Evolutionary conservation across 2,329 filamentous ascomycete genomes (phyloP).

Genomic region (Cercospora beticola): DNA sequence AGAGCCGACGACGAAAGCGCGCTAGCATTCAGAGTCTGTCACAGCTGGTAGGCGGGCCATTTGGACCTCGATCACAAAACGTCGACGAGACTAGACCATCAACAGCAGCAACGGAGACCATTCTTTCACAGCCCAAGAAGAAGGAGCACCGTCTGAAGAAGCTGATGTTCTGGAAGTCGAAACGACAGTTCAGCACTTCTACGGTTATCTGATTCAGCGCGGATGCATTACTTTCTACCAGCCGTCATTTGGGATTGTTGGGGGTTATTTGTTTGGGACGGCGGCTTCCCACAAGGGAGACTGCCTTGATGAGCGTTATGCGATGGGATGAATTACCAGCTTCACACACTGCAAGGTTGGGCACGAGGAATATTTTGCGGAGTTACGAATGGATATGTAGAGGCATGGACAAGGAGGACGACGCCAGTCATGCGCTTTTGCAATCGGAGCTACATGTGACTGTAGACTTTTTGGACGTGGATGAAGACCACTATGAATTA

Average conservation of each 20-base stretch:
- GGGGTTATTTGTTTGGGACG: neutral
- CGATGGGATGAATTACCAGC: constrained; percentile 16
- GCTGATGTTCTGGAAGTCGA: constrained; percentile 76
- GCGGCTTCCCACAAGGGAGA: neutral
- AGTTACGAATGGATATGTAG: constrained; percentile 21
- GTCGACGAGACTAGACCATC: constrained; percentile 39
- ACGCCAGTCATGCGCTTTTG: constrained; percentile 14
- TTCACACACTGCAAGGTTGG: constrained; percentile 18
- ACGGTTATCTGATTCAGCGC: constrained; percentile 16
- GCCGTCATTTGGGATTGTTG: neutral
- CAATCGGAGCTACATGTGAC: constrained; percentile 2
- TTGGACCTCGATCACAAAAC: constrained; percentile 47
- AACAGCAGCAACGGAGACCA: constrained; percentile 56
- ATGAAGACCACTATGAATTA: constrained; percentile 10
- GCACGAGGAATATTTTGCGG: constrained; percentile 16
- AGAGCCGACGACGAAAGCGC: constrained; percentile 64
- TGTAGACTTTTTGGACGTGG: constrained; percentile 2
- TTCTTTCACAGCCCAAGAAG: constrained; percentile 64
- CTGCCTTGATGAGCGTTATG: neutral
- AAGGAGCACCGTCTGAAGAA: constrained; percentile 70
- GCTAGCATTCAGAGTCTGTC: constrained; percentile 76
- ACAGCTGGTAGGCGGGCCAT: constrained; percentile 71
- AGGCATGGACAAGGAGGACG: constrained; percentile 10
- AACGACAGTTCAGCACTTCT: constrained; percentile 35
- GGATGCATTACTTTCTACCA: neutral